A percentile compares a stretch with the other conserved stretches of the same genome.
phyloP scores from a whole-genome alignment of 306 rosid species.

The Fagus sylvatica region DNA sequence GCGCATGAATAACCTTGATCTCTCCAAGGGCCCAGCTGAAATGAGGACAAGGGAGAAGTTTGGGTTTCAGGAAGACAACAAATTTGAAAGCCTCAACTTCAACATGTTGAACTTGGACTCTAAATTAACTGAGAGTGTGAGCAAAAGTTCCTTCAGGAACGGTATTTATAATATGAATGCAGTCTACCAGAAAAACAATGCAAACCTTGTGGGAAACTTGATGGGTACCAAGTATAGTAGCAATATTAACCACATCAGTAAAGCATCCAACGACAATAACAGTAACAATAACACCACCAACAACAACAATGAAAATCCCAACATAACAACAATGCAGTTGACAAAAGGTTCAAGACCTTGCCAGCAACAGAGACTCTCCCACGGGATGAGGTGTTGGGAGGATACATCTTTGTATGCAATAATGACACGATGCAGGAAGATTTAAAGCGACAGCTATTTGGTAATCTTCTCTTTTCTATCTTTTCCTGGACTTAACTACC shows the following conservation, averaged over 20 bases:
- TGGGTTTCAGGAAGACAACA: slow-evolving; percentile 93
- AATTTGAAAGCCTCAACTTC: slow-evolving; percentile 73
- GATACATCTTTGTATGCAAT: slow-evolving; percentile 97
- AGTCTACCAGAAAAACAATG: slow-evolving; percentile 73
- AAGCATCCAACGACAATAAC: slow-evolving; percentile 50
- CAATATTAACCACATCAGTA: slow-evolving; percentile 55
- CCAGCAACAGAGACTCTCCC: slow-evolving; percentile 98
- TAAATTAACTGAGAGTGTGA: slow-evolving; percentile 54
- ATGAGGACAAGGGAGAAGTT: slow-evolving; percentile 73
- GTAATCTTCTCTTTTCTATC: slow-evolving; percentile 35
- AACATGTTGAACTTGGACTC: slow-evolving; percentile 79
- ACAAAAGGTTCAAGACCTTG: slow-evolving; percentile 97
- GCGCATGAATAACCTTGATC: slow-evolving; percentile 89
- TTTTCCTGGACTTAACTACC: neutral
- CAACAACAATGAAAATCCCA: slow-evolving; percentile 48
- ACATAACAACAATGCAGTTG: slow-evolving; percentile 49
- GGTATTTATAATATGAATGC: slow-evolving; percentile 68
- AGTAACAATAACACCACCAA: slow-evolving; percentile 28
- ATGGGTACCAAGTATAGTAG: slow-evolving; percentile 59
- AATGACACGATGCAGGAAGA: slow-evolving; percentile 99
- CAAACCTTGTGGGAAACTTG: slow-evolving; percentile 53
- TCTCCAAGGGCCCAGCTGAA: slow-evolving; percentile 71
- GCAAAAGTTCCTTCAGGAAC: slow-evolving; percentile 64
- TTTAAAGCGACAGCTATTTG: slow-evolving; percentile 90
- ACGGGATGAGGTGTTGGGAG: slow-evolving; percentile 96